These are phyloP conservation scores for Tephrocybe sp. DNA, from an alignment of 768 basidiomycete species.

Conservation along the genomic window DNA sequence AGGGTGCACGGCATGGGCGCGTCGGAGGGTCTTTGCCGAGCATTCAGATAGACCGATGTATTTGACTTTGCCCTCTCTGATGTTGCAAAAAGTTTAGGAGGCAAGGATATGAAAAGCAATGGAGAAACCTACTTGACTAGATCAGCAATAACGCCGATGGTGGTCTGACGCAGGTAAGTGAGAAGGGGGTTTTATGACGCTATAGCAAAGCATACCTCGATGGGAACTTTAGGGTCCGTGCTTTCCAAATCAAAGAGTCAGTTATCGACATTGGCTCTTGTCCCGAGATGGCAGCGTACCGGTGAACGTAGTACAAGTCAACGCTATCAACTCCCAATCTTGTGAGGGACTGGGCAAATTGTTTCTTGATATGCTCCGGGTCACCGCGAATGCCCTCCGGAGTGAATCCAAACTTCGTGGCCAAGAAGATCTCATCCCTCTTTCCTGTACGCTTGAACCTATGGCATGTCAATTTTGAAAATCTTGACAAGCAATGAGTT, in stretches of 20 bases:
- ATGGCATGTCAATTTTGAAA: conserved; percentile 23
- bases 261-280: too few relatives aligned
- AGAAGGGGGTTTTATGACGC: too few relatives aligned
- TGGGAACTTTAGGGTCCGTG: conserved; percentile 25
- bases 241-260: conserved; percentile 3
- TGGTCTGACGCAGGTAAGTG: conserved; percentile 16
- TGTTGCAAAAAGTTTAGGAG: conserved; percentile 9
- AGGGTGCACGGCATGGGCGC: conserved; percentile 47
- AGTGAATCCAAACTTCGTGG: conserved; percentile 50
- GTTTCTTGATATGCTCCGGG: conserved; percentile 35
- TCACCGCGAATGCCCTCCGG: conserved; percentile 27
- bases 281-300: conserved; percentile 17
- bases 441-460: conserved; percentile 50
- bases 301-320: conserved; percentile 40
- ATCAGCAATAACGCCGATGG: conserved; percentile 35
- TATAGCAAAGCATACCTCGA: conserved; percentile 21
- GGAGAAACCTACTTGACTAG: conserved; percentile 33
- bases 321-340: conserved; percentile 33
- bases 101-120: conserved; percentile 10
- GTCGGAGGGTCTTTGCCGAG: conserved; percentile 42
- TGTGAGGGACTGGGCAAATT: conserved; percentile 32
- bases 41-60: conserved; percentile 55
- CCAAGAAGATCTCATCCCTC: conserved; percentile 50
- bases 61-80: conserved; percentile 43
- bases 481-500: conserved; percentile 13